These are phyloP conservation scores for Anisogramma anomala DNA, from an alignment of 2,329 filamentous ascomycete genomes.

Conservation along the genomic window DNA sequence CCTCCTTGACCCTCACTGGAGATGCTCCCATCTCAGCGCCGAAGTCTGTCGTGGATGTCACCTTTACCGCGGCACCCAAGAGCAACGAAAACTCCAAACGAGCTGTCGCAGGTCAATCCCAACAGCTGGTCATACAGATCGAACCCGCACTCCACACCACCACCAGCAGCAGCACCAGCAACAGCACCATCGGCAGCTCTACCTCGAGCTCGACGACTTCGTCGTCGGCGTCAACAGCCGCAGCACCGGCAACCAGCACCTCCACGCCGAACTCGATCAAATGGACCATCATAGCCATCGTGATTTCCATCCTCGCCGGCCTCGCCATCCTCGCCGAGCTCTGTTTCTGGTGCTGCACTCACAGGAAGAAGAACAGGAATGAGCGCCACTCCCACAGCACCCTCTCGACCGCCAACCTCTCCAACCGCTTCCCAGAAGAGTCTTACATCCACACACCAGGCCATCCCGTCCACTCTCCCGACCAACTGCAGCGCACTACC, in stretches of 20 bases:
- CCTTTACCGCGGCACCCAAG: constrained; percentile 24
- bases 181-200: constrained; percentile 13
- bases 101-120: constrained; percentile 22
- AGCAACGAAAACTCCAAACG: constrained; percentile 18
- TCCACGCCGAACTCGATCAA: constrained; percentile 12
- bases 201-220: constrained; percentile 17
- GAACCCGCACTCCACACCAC: constrained; percentile 19
- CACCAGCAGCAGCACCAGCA: constrained; percentile 16
- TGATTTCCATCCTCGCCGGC: constrained; percentile 32
- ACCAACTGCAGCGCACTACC: background rate
- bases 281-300: constrained; percentile 31
- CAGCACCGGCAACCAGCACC: background rate
- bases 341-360: constrained; percentile 21
- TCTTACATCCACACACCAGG: constrained; percentile 4
- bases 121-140: constrained; percentile 27
- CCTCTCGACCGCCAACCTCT: background rate
- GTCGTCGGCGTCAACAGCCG: constrained; percentile 3
- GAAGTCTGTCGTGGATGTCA: constrained; percentile 18
- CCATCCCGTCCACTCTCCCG: background rate
- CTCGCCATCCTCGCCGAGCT: constrained; percentile 24
- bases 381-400: constrained; percentile 8
- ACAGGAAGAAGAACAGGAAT: constrained; percentile 15
- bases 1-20: constrained; percentile 28
- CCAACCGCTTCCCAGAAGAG: background rate
- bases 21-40: constrained; percentile 26